Evolutionary conservation across 495 filamentous ascomycete genomes (phyloP).

Genomic region (Lasiosphaeria ovina): DNA sequence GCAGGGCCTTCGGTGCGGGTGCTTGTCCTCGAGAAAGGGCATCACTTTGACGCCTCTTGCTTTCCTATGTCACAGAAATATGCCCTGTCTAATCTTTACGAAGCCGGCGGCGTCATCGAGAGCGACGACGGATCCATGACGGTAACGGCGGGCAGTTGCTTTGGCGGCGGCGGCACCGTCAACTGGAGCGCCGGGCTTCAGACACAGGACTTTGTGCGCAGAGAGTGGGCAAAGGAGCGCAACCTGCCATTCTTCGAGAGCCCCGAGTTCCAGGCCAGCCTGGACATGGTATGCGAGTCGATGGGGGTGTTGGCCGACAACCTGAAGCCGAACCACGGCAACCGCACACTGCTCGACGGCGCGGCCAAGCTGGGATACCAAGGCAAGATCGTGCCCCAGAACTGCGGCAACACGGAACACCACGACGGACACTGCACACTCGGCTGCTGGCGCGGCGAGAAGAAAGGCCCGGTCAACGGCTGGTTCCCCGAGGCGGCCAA

Average conservation of each 20-base stretch:
- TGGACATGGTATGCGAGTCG: conserved; percentile 60
- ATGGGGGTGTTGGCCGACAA: conserved; percentile 58
- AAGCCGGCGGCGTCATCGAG: conserved; percentile 50
- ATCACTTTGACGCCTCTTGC: conserved; percentile 66
- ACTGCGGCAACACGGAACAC: conserved; percentile 67
- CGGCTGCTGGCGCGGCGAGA: conserved; percentile 70
- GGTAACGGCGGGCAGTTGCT: conserved; percentile 68
- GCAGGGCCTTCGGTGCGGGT: conserved; percentile 57
- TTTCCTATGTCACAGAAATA: conserved; percentile 68
- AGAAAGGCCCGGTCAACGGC: conserved; percentile 72
- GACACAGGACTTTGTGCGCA: conserved; percentile 73
- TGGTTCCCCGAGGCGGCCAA: conserved; percentile 76
- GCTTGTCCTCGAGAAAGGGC: conserved; percentile 78
- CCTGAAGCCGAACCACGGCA: conserved; percentile 68
- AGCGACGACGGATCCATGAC: conserved; percentile 64
- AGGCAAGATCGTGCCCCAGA: conserved; percentile 72
- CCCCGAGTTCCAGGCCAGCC: conserved; percentile 66
- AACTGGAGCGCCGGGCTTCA: conserved; percentile 89
- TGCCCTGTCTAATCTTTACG: conserved; percentile 61
- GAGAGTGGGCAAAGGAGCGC: conserved; percentile 71
- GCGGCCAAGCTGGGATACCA: conserved; percentile 71
- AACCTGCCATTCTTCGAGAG: conserved; percentile 78
- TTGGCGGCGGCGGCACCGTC: conserved; percentile 83
- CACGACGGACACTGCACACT: conserved; percentile 76
- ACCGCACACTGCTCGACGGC: conserved; percentile 69